Conservation (phyloP, 2,329 filamentous ascomycete species). For the Nothophoma quercina region DNA sequence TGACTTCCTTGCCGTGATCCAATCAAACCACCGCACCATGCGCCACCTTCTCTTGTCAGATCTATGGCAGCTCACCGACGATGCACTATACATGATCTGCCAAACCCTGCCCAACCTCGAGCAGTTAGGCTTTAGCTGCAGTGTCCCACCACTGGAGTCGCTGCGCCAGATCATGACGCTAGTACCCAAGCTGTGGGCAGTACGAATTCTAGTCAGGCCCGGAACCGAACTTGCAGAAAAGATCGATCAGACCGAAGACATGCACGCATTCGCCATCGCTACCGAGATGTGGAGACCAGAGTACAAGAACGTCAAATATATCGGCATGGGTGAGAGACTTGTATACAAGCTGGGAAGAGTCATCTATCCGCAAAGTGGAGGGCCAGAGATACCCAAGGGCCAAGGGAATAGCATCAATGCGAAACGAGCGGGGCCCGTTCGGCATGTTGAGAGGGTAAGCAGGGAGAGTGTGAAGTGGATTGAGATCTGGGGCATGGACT, state of each 20-base stretch:
- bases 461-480: slow-evolving; percentile 50
- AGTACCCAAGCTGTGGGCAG: slow-evolving; percentile 50
- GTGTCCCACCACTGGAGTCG: slow-evolving; percentile 59
- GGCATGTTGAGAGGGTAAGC: slow-evolving; percentile 43
- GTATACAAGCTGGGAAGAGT: slow-evolving; percentile 50
- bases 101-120: slow-evolving; percentile 65
- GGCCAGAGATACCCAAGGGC: slow-evolving; percentile 5
- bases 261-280: slow-evolving; percentile 42
- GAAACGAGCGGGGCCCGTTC: slow-evolving; percentile 35
- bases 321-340: slow-evolving; percentile 49
- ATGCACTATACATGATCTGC: slow-evolving; percentile 60
- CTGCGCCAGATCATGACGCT: slow-evolving; percentile 47
- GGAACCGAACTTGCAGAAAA: slow-evolving; percentile 37
- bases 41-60: slow-evolving; percentile 65
- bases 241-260: slow-evolving; percentile 38
- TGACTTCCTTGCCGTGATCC: slow-evolving; percentile 61
- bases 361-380: slow-evolving; percentile 31
- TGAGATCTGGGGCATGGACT: slow-evolving; percentile 57
- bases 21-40: slow-evolving; percentile 59
- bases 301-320: slow-evolving; percentile 46
- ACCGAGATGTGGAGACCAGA: slow-evolving; percentile 46
- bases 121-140: slow-evolving; percentile 63
- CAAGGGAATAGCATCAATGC: slow-evolving; percentile 38
- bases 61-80: slow-evolving; percentile 60
- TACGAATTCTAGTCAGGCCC: slow-evolving; percentile 50